Conservation (phyloP, 805 yeast genomes). For the Wickerhamiella siamensis region DNA sequence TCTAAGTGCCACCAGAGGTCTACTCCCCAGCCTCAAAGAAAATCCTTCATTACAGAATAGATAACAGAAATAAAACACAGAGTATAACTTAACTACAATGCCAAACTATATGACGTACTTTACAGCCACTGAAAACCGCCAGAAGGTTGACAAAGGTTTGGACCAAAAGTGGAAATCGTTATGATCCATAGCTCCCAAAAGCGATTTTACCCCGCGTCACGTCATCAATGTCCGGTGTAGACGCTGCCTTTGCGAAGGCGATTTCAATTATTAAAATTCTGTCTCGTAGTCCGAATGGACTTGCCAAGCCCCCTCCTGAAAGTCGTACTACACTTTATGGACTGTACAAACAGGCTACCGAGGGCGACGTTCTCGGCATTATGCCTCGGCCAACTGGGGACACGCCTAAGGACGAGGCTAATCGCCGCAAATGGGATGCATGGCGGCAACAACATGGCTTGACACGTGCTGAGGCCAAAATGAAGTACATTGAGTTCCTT, state of each 20-base stretch:
- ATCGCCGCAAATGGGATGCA: conserved; percentile 65
- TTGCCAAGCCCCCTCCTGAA: conserved; percentile 16
- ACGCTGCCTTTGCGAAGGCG: conserved; percentile 71
- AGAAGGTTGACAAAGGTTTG: too few species aligned
- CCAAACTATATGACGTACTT: too few species aligned
- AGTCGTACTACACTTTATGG: conserved; percentile 40
- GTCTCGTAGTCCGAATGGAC: conserved; percentile 27
- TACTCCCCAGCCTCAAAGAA: too few species aligned
- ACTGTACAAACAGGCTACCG: conserved; percentile 77
- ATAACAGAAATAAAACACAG: too few species aligned
- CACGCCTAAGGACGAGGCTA: conserved; percentile 48
- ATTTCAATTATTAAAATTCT: conserved; percentile 63
- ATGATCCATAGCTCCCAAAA: too few species aligned
- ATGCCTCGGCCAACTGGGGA: conserved; percentile 52
- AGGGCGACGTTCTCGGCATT: conserved; percentile 62
- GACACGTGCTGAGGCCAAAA: conserved; percentile 55
- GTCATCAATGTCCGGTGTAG: conserved; percentile 23
- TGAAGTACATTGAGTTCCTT: conserved; percentile 49
- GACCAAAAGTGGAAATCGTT: too few species aligned
- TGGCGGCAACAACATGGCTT: conserved; percentile 69
- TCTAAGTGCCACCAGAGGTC: too few species aligned
- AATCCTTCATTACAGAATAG: too few species aligned
- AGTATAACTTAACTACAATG: too few species aligned
- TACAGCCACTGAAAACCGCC: too few species aligned
- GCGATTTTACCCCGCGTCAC: conserved; percentile 1